phyloP scores from a whole-genome alignment of 495 filamentous ascomycete species.

The Hyaloscypha finlandica region DNA sequence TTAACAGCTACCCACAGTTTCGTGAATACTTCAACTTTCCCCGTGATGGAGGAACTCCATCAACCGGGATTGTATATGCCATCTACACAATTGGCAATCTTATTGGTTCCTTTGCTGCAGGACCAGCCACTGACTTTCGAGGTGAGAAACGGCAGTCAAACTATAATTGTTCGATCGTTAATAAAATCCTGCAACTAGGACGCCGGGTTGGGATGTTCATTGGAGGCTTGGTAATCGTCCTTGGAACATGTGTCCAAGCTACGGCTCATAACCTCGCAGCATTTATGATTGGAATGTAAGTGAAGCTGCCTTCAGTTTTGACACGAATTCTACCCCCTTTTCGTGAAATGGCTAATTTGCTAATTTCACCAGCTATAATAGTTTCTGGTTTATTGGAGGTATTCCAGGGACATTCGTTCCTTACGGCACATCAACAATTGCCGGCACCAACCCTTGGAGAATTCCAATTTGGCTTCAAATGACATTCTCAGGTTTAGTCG shows the following conservation, averaged over 20 bases:
- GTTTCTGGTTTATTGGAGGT: no score
- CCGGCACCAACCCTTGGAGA: not conserved
- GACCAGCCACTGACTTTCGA: not conserved
- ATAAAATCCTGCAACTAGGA: not conserved
- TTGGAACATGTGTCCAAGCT: not conserved
- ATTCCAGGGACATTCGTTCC: no score
- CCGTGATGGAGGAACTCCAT: not conserved
- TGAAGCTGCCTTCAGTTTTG: no score
- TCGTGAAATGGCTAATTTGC: no score
- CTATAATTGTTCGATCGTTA: no score
- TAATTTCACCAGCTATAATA: no score
- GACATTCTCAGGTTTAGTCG: not conserved
- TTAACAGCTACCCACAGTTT: not conserved
- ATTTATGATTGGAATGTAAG: not conserved
- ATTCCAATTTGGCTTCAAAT: not conserved
- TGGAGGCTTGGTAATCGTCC: not conserved
- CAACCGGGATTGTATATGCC: not conserved
- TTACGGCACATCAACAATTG: no score
- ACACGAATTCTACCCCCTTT: no score
- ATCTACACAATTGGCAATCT: not conserved
- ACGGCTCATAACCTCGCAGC: not conserved
- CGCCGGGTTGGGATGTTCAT: not conserved
- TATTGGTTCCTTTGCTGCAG: not conserved
- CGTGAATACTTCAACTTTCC: not conserved
- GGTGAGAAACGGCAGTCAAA: no score